Conservation (phyloP, 163 green algal species). For the Scenedesmus sp. region DNA sequence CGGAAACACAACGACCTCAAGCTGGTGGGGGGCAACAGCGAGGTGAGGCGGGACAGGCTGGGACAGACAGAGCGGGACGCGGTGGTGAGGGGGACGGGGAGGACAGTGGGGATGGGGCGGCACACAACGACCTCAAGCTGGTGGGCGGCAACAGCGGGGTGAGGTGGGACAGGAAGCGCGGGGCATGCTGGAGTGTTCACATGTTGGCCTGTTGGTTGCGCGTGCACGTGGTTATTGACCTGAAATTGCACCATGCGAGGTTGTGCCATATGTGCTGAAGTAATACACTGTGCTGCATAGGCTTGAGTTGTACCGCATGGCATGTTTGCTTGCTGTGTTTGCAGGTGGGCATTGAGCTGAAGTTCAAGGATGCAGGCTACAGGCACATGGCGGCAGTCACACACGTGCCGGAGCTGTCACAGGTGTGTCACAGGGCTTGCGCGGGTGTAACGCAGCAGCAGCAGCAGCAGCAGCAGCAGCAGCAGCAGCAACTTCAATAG, state of each 20-base stretch:
- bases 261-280: too few relatives aligned
- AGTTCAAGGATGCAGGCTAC: constrained; percentile 89
- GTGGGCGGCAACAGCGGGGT: constrained; percentile 90
- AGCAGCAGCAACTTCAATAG: too few relatives aligned
- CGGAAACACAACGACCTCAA: constrained; percentile 72
- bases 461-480: not conserved
- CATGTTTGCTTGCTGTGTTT: too few relatives aligned
- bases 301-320: too few relatives aligned
- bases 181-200: not conserved
- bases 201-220: not conserved
- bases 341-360: constrained; percentile 96
- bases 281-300: too few relatives aligned
- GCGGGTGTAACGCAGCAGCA: not conserved
- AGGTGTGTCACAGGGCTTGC: constrained; percentile 16
- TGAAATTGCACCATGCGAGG: too few relatives aligned
- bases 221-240: too few relatives aligned
- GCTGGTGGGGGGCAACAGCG: constrained; percentile 93
- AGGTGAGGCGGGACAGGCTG: constrained; percentile 59
- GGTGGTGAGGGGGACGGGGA: too few relatives aligned
- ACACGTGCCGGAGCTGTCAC: constrained; percentile 88
- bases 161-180: not conserved
- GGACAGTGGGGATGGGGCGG: too few relatives aligned
- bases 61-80: too few relatives aligned
- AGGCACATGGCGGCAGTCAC: constrained; percentile 72
- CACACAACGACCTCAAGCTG: constrained; percentile 79